Percentiles rank a stretch among this genome's conserved stretches.
These are phyloP conservation scores for Ulmus americana DNA, from an alignment of 331 rosid species.

Conservation along the genomic window DNA sequence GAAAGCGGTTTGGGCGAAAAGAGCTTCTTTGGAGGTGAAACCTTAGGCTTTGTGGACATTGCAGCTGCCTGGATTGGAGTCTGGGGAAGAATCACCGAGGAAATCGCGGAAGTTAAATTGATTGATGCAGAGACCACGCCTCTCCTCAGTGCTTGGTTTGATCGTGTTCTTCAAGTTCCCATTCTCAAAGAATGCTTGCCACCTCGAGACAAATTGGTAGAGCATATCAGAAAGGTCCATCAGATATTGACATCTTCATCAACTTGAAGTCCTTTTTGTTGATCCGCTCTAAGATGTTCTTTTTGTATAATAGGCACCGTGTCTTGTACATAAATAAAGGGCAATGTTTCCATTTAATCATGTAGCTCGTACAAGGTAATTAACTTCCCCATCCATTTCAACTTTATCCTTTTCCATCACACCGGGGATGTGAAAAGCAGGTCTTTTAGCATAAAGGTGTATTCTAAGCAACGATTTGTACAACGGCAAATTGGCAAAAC, in stretches of 20 bases:
- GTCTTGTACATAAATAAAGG: not conserved
- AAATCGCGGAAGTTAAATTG: constrained; percentile 28
- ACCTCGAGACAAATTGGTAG: constrained; percentile 30
- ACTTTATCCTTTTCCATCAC: constrained; percentile 50
- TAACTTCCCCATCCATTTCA: constrained; percentile 43
- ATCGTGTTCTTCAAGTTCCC: constrained; percentile 26
- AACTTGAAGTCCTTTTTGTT: constrained; percentile 19
- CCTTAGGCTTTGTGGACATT: constrained; percentile 39
- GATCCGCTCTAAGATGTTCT: not conserved
- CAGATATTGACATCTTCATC: constrained; percentile 28
- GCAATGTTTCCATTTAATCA: not conserved
- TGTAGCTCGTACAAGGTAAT: constrained; percentile 34
- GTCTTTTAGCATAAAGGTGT: constrained; percentile 36
- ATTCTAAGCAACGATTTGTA: constrained; percentile 53
- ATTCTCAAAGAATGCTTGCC: constrained; percentile 34
- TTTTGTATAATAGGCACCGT: too few relatives aligned
- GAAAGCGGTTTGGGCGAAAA: constrained; percentile 38
- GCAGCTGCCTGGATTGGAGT: constrained; percentile 38
- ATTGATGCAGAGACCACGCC: constrained; percentile 34
- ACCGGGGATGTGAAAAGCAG: constrained; percentile 37
- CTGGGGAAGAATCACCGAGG: constrained; percentile 26
- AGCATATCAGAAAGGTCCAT: constrained; percentile 18
- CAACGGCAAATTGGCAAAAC: constrained; percentile 44
- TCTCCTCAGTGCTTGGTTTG: constrained; percentile 34
- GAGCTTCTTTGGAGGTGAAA: constrained; percentile 39